Percentiles rank a stretch among this genome's conserved stretches.
Conservation (phyloP, 2,329 filamentous ascomycete genomes). For the Calycina herbarum region DNA sequence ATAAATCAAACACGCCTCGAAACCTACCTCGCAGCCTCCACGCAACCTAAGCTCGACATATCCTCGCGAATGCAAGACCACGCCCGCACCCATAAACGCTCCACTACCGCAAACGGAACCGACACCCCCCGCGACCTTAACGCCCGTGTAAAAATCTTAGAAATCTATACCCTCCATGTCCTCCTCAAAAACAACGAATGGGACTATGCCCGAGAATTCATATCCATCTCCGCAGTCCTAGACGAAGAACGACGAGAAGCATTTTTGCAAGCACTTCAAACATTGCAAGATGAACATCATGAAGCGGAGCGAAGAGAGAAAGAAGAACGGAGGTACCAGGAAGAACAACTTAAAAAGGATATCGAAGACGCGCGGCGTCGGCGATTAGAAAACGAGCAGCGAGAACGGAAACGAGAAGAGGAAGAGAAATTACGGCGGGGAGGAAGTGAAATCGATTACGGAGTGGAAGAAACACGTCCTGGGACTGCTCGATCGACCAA, state of each 20-base stretch:
- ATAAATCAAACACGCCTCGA: conserved; percentile 87
- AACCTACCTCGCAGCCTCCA: conserved; percentile 79
- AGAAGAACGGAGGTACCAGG: conserved; percentile 56
- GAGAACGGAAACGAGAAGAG: conserved; percentile 52
- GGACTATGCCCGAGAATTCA: conserved; percentile 93
- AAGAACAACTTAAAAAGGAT: conserved; percentile 56
- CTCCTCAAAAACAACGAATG: conserved; percentile 92
- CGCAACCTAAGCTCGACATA: conserved; percentile 71
- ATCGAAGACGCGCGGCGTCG: conserved; percentile 57
- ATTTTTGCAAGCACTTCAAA: conserved; percentile 82
- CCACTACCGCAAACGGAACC: conserved; percentile 67
- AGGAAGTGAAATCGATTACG: conserved; percentile 65
- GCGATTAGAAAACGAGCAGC: conserved; percentile 59
- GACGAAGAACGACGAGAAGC: conserved; percentile 90
- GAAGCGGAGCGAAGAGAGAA: conserved; percentile 64
- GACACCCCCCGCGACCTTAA: conserved; percentile 83
- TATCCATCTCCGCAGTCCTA: conserved; percentile 78
- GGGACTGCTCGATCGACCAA: conserved; percentile 23
- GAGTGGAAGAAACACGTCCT: conserved; percentile 56
- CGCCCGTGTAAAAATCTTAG: conserved; percentile 85
- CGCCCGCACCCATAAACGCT: conserved; percentile 54
- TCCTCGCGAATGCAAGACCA: conserved; percentile 57
- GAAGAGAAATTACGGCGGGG: conserved; percentile 43
- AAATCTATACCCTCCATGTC: conserved; percentile 93
- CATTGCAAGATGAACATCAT: conserved; percentile 78